These are phyloP conservation scores for Allantophomopsis lycopodina DNA, from an alignment of 2,329 filamentous ascomycete species.

Conservation along the genomic window DNA sequence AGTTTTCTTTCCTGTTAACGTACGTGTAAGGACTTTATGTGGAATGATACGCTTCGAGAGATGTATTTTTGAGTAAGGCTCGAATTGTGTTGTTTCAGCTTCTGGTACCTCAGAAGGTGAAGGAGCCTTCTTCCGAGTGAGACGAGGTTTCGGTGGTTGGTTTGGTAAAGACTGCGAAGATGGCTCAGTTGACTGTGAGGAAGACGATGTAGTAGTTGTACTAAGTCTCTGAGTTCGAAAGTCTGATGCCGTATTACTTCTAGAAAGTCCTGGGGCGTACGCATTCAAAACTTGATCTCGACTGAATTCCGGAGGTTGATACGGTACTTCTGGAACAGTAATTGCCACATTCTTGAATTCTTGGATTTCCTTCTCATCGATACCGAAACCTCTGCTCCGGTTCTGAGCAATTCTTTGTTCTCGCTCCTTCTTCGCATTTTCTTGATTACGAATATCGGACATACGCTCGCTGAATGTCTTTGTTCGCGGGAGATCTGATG, in stretches of 20 bases:
- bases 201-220: constrained; percentile 2
- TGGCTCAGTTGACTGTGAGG: constrained; percentile 9
- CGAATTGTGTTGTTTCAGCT: constrained; percentile 52
- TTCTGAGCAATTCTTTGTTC: constrained; percentile 36
- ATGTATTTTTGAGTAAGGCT: constrained; percentile 76
- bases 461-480: constrained; percentile 77
- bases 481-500: constrained; percentile 11
- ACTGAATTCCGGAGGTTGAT: constrained; percentile 38
- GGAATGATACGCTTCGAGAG: constrained; percentile 73
- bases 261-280: constrained; percentile 19
- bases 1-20: constrained; percentile 63
- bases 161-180: constrained; percentile 4
- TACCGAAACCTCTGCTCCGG: constrained; percentile 41
- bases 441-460: constrained; percentile 50
- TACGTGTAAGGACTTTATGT: constrained; percentile 66
- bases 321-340: constrained; percentile 34
- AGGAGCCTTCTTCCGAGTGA: constrained; percentile 10
- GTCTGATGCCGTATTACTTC: constrained; percentile 23
- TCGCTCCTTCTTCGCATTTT: constrained; percentile 33
- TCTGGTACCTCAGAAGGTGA: constrained; percentile 22
- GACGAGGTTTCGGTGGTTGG: constrained; percentile 2
- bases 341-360: constrained; percentile 42
- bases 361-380: constrained; percentile 44
- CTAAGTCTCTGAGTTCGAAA: constrained; percentile 8
- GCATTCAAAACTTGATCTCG: constrained; percentile 44